Evolutionary conservation across 2,329 filamentous ascomycete species (phyloP).

Genomic region (Hymenoscyphus scutula): DNA sequence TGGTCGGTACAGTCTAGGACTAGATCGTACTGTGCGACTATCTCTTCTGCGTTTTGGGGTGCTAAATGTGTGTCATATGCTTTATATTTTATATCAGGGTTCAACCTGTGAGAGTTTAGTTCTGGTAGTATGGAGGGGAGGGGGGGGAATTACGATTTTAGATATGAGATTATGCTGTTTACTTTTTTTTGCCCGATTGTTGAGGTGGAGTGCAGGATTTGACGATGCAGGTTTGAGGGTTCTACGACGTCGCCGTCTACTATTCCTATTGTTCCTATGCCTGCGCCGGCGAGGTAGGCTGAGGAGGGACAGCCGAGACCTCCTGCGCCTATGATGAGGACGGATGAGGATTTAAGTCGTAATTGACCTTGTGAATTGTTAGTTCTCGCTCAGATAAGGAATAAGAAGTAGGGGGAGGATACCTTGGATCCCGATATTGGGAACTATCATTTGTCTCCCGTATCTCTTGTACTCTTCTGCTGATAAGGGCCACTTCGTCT

Average conservation of each 20-base stretch:
- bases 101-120: constrained; percentile 52
- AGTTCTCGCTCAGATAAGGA: constrained; percentile 5
- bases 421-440: constrained; percentile 76
- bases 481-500: constrained; percentile 63
- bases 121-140: neutral
- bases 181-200: constrained; percentile 77
- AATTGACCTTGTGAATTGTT: constrained; percentile 62
- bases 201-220: constrained; percentile 74
- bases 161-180: constrained; percentile 65
- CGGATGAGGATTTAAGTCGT: constrained; percentile 63
- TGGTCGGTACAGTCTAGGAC: constrained; percentile 96
- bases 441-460: constrained; percentile 86
- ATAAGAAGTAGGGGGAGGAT: neutral
- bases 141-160: constrained; percentile 47
- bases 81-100: constrained; percentile 66
- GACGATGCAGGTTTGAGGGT: constrained; percentile 85
- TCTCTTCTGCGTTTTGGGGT: constrained; percentile 62
- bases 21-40: constrained; percentile 72
- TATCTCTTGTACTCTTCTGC: constrained; percentile 80
- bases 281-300: constrained; percentile 87
- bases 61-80: constrained; percentile 64
- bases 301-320: constrained; percentile 90
- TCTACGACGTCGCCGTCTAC: constrained; percentile 89
- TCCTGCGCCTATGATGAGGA: constrained; percentile 83
- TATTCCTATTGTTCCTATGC: constrained; percentile 78